phyloP scores from a whole-genome alignment of 495 filamentous ascomycete genomes.

The Aspergillus biplanus region DNA sequence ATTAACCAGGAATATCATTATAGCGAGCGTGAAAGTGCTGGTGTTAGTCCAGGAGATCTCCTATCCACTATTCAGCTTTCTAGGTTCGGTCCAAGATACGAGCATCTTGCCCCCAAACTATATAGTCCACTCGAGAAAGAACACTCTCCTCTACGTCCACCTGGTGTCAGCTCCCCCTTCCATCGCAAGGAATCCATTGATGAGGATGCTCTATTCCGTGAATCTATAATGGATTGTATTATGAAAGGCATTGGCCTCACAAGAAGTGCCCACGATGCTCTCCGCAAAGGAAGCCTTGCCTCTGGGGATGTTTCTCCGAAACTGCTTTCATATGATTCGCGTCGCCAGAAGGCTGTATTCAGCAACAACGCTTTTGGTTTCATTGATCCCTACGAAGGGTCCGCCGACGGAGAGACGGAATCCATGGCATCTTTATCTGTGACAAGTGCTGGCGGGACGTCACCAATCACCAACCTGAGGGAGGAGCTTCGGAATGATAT shows the following conservation, averaged over 20 bases:
- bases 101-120: conserved; percentile 36
- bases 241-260: conserved; percentile 91
- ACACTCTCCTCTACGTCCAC: conserved; percentile 59
- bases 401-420: conserved; percentile 81
- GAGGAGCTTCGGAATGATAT: conserved; percentile 85
- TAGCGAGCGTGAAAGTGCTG: conserved; percentile 33
- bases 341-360: conserved; percentile 82
- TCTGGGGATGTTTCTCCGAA: conserved; percentile 85
- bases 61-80: conserved; percentile 78
- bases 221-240: conserved; percentile 91
- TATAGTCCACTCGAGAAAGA: conserved; percentile 63
- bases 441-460: conserved; percentile 55
- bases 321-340: conserved; percentile 83
- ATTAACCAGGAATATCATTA: conserved; percentile 23
- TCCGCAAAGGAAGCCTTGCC: conserved; percentile 61
- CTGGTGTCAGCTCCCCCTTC: conserved; percentile 46
- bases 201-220: conserved; percentile 85
- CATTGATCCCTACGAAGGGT: conserved; percentile 86
- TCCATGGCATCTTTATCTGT: conserved; percentile 74
- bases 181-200: conserved; percentile 76
- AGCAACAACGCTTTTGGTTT: conserved; percentile 92
- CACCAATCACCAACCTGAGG: conserved; percentile 61
- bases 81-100: conserved; percentile 52
- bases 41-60: conserved; percentile 76
- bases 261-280: conserved; percentile 57